Conservation (phyloP, 176 grass and related monocot genomes). For the Bonia amplexicaulis region DNA sequence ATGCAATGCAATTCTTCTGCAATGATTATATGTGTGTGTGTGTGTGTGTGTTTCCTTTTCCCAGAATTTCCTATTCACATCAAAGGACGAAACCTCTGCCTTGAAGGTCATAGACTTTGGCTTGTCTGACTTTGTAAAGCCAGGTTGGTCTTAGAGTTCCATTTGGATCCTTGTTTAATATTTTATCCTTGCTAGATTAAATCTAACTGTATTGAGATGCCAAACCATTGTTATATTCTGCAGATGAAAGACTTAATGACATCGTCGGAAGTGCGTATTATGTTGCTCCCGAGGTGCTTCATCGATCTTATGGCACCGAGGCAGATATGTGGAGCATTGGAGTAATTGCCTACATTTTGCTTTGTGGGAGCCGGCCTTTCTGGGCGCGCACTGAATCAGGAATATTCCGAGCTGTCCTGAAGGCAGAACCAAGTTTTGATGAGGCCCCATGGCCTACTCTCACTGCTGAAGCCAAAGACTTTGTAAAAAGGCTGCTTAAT, state of each 20-base stretch:
- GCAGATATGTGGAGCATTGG: conserved; percentile 99
- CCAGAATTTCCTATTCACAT: conserved; percentile 96
- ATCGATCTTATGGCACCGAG: conserved; percentile 86
- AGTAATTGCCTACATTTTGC: conserved; percentile 97
- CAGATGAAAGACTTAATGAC: conserved; percentile 98
- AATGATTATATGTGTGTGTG: conserved; percentile 24
- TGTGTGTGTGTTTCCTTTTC: conserved; percentile 26
- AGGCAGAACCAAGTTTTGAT: conserved; percentile 98
- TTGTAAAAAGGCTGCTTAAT: conserved; percentile 91
- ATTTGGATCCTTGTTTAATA: conserved; percentile 3
- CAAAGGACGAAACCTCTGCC: conserved; percentile 69
- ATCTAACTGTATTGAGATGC: conserved; percentile 15
- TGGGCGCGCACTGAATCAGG: conserved; percentile 97
- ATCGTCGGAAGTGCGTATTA: conserved; percentile 99
- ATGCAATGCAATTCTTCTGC: conserved; percentile 1
- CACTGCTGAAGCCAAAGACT: conserved; percentile 85
- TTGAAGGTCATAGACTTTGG: conserved; percentile 99
- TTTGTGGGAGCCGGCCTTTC: conserved; percentile 93
- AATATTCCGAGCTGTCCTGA: conserved; percentile 94
- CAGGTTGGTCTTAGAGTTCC: conserved; percentile 56
- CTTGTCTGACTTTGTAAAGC: conserved; percentile 95
- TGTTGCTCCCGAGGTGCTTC: conserved; percentile 97
- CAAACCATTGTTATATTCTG: conserved; percentile 8
- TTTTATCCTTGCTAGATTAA: conserved; percentile 22
- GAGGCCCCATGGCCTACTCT: conserved; percentile 96